Evolutionary conservation across 2,329 filamentous ascomycete genomes (phyloP), one percentile per base, ranked within the genome.

Genomic region (Cyclaneusma minus): DNA sequence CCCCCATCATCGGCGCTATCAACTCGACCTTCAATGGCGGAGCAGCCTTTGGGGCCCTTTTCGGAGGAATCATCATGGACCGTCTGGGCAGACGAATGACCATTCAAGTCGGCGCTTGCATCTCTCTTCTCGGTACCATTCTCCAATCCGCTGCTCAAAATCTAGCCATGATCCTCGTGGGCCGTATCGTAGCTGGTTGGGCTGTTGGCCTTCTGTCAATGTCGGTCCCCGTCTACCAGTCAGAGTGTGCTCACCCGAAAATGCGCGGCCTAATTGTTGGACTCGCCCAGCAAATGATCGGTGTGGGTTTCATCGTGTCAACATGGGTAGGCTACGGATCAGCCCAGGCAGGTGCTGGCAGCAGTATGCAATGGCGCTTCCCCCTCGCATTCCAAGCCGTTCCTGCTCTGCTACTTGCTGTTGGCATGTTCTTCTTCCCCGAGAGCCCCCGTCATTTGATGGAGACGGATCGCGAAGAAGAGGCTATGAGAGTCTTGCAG

Each of bases 11-110:
- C 12, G 69, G 68, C 27, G 58, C 69, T 4, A 68, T 75, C 2
- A 70, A 74, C n/a, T 69, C 67, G 4, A 58, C 72, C 29, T 74
- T 75, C 45, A 75, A 69, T 4, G 64, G 64, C 6, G 69, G 70
- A 21, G 70, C 26, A 56, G 68, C 24, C 47, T 50, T 29, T 47
- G 64, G 24, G 16, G 36, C 41, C 6, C 32, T 44, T 3, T 39
- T 41, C 31, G 41, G 41, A 15, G 68, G 70, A 27, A 57, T 62
- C 3, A 47, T 51, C 22, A 68, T 68, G 40, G 71, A 75, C 41
- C 52, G 42, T 22, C 48, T 70, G 6, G 69, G 70, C 18, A 58
- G 71, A 36, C 60, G 62, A 39, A 49, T 52, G 40, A 75, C 69
- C 2, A 75, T 76, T 32, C 41, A 64, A 21, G 43, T 64, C 6